Base-by-base conservation (phyloP, 2,329 filamentous ascomycete genomes). In the Xylaria multiplex region DNA sequence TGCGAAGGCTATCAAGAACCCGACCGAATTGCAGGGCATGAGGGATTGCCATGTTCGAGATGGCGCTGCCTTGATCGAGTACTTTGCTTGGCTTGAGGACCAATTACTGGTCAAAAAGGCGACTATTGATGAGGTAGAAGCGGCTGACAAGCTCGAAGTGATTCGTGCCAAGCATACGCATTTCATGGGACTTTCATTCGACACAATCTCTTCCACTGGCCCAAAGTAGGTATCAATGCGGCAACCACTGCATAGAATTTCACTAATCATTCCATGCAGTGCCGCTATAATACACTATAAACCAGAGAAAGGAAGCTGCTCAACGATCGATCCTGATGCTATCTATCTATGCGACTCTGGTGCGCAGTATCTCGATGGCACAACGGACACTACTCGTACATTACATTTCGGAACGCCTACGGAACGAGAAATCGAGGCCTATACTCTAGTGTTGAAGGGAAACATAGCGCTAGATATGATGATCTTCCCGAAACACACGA, bases 331-430 rank as follows among this genome's bases (percentile, higher is more conserved):
- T 71, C 93, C 93, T 0, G 88, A 89, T 6, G 89, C 90, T 14
- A 88, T 99, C 65, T 99, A 99, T 75, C 88, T 99, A 2, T 99
- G 96, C 77, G 96, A 99, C 79, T 98, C 96, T 24, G 96, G 96
- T 24, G 96, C 92, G n/a, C 96, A 99, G 78, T 99, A 95, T 75
- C 84, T 91, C 2, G 96, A 99, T 77, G 96, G 96, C 62, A 99
- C 96, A 0, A 99, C 96, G 0, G 96, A 99, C 76, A 97, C 93
- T 0, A 99, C 96, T 5, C 87, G 96, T 48, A 99, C 96, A 0
- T 83, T 97, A 45, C 96, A 99, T 76, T 98, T 98, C 77, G 93
- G 93, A 53, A 86, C 89, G 30, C 96, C 96, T 0, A 92, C 91
- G 0, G 88, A 89, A 3, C 91, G 91, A 75, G 94, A 99, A 80